Evolutionary conservation across 2,329 filamentous ascomycete genomes (phyloP), one percentile per base, ranked within the genome.

Genomic region (Ascochyta clinopodiicola): DNA sequence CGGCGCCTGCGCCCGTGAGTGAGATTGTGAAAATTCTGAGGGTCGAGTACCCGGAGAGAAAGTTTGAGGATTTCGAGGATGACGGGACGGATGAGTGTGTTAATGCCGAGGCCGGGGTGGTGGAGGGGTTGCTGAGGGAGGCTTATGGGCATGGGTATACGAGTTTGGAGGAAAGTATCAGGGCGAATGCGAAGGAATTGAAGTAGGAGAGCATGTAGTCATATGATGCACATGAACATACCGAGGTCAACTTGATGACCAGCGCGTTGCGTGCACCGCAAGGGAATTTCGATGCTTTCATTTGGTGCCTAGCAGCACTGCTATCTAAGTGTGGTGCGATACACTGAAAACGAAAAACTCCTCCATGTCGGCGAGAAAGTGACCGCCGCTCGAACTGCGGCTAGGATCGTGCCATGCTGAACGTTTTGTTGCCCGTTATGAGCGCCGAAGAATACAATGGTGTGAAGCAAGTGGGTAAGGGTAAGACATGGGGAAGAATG

Each of bases 1-100:
- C 80, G 0, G 71, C 76, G 1, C 77, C 76, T 0, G 81, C 76
- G 51, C 82, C 74, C 40, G 82, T 77, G 69, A 81, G 82, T 19
- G 63, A 77, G 2, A 60, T 84, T 15, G 58, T 82, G 9, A 61
- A 53, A 0, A 67, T 77, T 9, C 64, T 80, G 36, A 66, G 74
- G 25, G 72, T 75, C 38, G 25, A 76, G 3, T 74, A 74, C 40
- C 81, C 82, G 0, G 67, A 76, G 2, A 75, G 72, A 43, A 61
- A 59, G 15, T 77, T 81, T 49, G 46, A 56, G 2, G 59, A 65
- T 36, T 29, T 70, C 0, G 55, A 62, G 31, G 62, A 59, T 0
- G 15, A 62, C 21, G 62, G 62, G 70, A 59, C 39, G 19, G 34
- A 57, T 50, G 44, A 62, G 32, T 31, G 60, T 65, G 47, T 67